Evolutionary conservation across 441 rosid species (phyloP), one percentile per base, ranked within the genome.

Genomic region (Jatropha podagrica): DNA sequence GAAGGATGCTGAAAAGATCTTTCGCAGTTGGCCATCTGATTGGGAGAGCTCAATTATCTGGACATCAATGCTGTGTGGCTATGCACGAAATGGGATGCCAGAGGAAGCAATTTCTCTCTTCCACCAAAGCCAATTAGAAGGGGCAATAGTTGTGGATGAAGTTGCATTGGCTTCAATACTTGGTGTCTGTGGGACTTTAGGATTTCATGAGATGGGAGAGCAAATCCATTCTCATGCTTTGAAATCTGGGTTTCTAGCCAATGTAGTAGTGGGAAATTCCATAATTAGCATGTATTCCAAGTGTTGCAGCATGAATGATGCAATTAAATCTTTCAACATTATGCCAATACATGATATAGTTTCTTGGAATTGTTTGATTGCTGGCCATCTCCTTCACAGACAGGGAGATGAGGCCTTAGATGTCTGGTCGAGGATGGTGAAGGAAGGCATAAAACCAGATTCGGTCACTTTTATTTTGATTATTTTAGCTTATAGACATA

Each of bases 281-380:
- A 60, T 83, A 73, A 82, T 89, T 74, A 86, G 93, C 85, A 90
- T 90, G 98, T 90, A 90, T 75, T 83, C 90, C 2, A 89, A 89
- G 85, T 90, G 94, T 83, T 82, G 78, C 69, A 77, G 76, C 79
- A 81, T 77, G 61, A 71, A 58, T 65, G 81, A 81, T 60, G 91
- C 98, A 51, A 77, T 84, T 60, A 84, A 78, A 80, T 77, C 82
- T 56, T 93, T 93, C 73, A 68, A 86, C 72, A n/a, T 42, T 7
- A 89, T 91, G 91, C 85, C 74, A 32, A 72, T 67, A 20, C 89
- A 77, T 42, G 87, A 93, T 73, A 63, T 84, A 74, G 88, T 92
- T 72, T 90, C 95, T 9, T 93, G 95, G 95, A 91, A 93, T 83
- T 81, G 91, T 78, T 84, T 95, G 84, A 80, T 95, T 74, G 78